Conservation (phyloP, 2,329 filamentous ascomycete genomes). For the Alternaria brassicicola region DNA sequence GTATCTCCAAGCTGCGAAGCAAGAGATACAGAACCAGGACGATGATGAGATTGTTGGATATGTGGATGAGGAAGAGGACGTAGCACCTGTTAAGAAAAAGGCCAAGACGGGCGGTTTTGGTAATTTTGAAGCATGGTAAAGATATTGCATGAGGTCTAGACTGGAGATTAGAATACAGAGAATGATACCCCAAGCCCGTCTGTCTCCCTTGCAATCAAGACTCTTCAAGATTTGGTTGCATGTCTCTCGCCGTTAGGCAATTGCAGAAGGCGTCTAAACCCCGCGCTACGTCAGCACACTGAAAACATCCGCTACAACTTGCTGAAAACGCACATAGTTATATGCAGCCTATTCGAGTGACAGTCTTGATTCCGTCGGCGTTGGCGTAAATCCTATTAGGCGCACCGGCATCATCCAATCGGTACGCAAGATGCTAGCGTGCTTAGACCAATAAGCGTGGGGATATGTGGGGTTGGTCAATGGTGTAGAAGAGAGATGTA, state of each 20-base stretch:
- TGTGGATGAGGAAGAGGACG: slow-evolving; percentile 67
- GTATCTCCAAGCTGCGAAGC: slow-evolving; percentile 72
- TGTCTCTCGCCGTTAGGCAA: background rate
- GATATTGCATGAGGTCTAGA: background rate
- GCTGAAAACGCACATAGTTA: background rate
- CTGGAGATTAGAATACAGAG: background rate
- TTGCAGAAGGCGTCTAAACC: background rate
- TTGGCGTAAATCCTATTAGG: background rate
- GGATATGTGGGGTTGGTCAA: background rate
- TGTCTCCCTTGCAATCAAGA: background rate
- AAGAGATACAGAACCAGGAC: slow-evolving; percentile 38
- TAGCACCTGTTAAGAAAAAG: slow-evolving; percentile 78
- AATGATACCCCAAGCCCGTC: background rate
- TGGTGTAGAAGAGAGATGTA: background rate
- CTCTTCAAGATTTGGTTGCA: background rate
- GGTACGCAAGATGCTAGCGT: background rate
- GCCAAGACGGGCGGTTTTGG: slow-evolving; percentile 79
- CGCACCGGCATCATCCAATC: background rate
- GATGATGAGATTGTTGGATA: slow-evolving; percentile 67
- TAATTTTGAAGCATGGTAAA: slow-evolving; percentile 89
- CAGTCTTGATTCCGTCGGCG: background rate
- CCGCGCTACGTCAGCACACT: background rate
- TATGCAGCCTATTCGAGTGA: background rate
- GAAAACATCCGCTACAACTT: background rate
- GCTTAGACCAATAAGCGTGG: background rate